A percentile compares a stretch with the other conserved stretches of the same genome.
These are phyloP conservation scores for Venturia asperata DNA, from an alignment of 2,329 filamentous ascomycete species.

Conservation along the genomic window DNA sequence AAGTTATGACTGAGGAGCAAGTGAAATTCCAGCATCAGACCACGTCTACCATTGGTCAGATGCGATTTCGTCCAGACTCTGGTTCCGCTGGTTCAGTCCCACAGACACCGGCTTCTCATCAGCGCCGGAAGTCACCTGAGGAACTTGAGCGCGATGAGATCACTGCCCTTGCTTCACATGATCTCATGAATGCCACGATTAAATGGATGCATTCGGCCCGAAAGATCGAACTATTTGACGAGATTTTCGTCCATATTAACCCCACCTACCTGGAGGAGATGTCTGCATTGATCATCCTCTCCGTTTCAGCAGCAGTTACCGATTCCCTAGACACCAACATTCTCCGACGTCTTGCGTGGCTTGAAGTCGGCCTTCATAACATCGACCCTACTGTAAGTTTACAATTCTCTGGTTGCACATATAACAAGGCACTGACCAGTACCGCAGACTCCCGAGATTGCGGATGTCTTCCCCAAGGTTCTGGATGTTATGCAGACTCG, in stretches of 20 bases:
- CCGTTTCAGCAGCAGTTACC: slow-evolving; percentile 56
- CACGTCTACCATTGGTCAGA: slow-evolving; percentile 37
- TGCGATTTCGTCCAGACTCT: slow-evolving; percentile 13
- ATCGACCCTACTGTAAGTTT: slow-evolving; percentile 48
- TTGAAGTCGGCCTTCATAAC: slow-evolving; percentile 47
- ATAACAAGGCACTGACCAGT: neutral
- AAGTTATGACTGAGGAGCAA: slow-evolving; percentile 62
- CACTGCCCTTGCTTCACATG: slow-evolving; percentile 53
- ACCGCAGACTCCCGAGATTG: slow-evolving; percentile 23
- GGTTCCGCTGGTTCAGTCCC: slow-evolving; percentile 24
- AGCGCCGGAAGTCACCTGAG: slow-evolving; percentile 38
- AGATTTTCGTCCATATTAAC: slow-evolving; percentile 51
- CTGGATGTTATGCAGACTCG: slow-evolving; percentile 54
- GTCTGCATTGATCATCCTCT: slow-evolving; percentile 52
- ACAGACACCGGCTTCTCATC: slow-evolving; percentile 24
- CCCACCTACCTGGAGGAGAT: slow-evolving; percentile 50
- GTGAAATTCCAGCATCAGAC: slow-evolving; percentile 57
- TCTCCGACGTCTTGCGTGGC: slow-evolving; percentile 51
- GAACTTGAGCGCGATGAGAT: slow-evolving; percentile 56
- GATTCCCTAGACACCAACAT: slow-evolving; percentile 48
- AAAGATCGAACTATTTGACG: slow-evolving; percentile 55
- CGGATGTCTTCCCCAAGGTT: slow-evolving; percentile 50
- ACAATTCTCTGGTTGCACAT: neutral
- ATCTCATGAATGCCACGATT: slow-evolving; percentile 42
- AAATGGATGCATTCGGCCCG: slow-evolving; percentile 55